Base-by-base conservation (phyloP, 257 asterid genomes). In the Plectranthus barbatus region DNA sequence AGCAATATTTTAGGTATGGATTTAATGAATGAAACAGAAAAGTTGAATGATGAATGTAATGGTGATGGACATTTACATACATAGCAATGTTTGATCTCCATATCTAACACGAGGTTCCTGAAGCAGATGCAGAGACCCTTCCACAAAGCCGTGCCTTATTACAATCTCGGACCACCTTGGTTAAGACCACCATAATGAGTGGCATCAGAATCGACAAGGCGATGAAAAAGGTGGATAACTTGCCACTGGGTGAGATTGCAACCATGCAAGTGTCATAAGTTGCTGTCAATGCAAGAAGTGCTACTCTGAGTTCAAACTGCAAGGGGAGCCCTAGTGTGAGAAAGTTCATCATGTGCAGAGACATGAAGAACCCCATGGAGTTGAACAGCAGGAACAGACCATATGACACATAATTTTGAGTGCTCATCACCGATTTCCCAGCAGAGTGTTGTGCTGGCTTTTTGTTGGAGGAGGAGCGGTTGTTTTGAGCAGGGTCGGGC, bases 391-490 rank as follows among this genome's bases (percentile, higher is more conserved):
- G 59, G 67, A 82, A 79, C 0, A 79, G 10, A 2, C 83, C 64
- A 9, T 62, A 82, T 0, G 70, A 1, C 0, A 66, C 62, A 0
- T 23, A 2, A 4, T 40, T 70, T 4, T 48, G 57, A 3, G 77
- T 71, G 6, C 76, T 84, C 83, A 83, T 76, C 5, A 85, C 70
- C 1, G 90, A 34, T n/a, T 71, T 44, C 13, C 94, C 90, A 0
- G 90, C 86, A 1, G 9, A 54, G 69, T 67, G 83, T 1, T 20
- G 18, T 4, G 68, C 55, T 6, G 39, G 58, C 21, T 7, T 46
- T 3, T 11, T 51, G 17, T 26, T 26, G 31, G 31, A 26, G 5
- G 2, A 1, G 31, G 75, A 9, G 33, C 34, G 40, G 26, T 18
- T 48, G 23, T 9, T 70, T 2, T 26, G 42, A 19, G 57, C 46